phyloP scores from a whole-genome alignment of 228 moss, liverwort and hornwort genomes.

The Sphagnum fallax region DNA sequence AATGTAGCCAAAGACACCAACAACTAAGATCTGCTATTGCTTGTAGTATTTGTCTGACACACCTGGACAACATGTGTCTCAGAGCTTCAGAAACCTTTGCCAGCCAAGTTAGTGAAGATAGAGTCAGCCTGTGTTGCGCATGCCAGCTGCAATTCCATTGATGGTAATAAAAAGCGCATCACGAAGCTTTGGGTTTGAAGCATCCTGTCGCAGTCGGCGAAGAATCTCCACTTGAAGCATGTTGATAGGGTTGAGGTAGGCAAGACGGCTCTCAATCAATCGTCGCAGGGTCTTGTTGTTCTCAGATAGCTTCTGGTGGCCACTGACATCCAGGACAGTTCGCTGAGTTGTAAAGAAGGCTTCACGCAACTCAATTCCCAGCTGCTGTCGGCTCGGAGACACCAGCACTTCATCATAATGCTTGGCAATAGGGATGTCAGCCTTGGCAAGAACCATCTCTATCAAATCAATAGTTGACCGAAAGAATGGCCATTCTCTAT shows the following conservation, averaged over 20 bases:
- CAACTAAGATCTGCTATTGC: too few relatives aligned
- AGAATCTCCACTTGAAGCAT: constrained; percentile 84
- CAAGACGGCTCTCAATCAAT: constrained; percentile 68
- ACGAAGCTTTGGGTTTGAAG: constrained; percentile 74
- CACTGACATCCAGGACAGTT: constrained; percentile 64
- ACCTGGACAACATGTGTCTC: background rate
- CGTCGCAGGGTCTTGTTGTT: constrained; percentile 85
- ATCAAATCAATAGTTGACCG: constrained; percentile 83
- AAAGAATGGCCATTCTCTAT: constrained; percentile 90
- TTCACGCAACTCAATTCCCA: constrained; percentile 58
- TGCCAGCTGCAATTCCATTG: constrained; percentile 87
- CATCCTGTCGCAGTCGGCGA: constrained; percentile 63
- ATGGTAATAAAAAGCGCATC: constrained; percentile 83
- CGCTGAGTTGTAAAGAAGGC: constrained; percentile 63
- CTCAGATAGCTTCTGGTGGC: constrained; percentile 76
- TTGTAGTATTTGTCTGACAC: too few relatives aligned
- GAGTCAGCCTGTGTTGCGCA: constrained; percentile 73
- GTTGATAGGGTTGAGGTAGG: constrained; percentile 83
- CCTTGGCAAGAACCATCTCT: constrained; percentile 92
- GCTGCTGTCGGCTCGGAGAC: constrained; percentile 43
- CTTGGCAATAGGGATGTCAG: constrained; percentile 82
- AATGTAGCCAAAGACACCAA: too few relatives aligned
- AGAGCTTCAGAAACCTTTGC: background rate
- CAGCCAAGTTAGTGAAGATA: background rate
- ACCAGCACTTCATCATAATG: constrained; percentile 87